A percentile compares a stretch with the other conserved stretches of the same genome.
Evolutionary conservation across 352 stramenopile genomes (phyloP).

Genomic region (Aphanomyces invadans): DNA sequence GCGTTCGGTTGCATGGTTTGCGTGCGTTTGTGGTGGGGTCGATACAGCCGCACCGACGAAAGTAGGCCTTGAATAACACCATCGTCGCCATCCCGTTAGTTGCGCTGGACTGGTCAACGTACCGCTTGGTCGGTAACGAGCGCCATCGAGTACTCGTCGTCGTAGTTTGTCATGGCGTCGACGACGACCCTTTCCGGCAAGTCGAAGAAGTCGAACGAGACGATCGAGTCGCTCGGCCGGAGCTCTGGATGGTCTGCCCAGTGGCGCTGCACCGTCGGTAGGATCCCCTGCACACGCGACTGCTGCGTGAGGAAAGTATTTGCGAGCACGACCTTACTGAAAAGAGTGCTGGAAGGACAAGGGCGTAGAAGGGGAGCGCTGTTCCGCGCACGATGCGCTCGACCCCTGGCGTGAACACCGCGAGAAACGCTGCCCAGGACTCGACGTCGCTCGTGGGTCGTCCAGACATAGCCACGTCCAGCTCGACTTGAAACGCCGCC

Average conservation of each 20-base stretch:
- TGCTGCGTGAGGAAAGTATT: not conserved
- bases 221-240: slow-evolving; percentile 4
- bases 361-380: slow-evolving; percentile 40
- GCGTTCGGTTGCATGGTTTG: slow-evolving; percentile 40
- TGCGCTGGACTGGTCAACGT: not conserved
- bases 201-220: slow-evolving; percentile 49
- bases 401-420: slow-evolving; percentile 42
- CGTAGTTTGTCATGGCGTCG: slow-evolving; percentile 45
- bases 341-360: slow-evolving; percentile 25
- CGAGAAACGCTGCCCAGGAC: slow-evolving; percentile 28
- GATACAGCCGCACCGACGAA: slow-evolving; percentile 46
- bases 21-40: slow-evolving; percentile 33
- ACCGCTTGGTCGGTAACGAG: slow-evolving; percentile 27
- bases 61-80: no score
- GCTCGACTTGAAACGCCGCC: slow-evolving; percentile 16
- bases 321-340: not conserved
- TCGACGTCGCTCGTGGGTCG: not conserved
- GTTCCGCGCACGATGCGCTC: slow-evolving; percentile 36
- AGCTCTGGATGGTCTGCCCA: not conserved
- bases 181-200: slow-evolving; percentile 43
- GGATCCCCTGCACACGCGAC: not conserved
- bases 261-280: not conserved
- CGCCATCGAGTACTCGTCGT: slow-evolving; percentile 46
- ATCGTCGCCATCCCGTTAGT: slow-evolving; percentile 36
- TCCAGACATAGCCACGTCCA: not conserved